Evolutionary conservation across 2,329 filamentous ascomycete genomes (phyloP).

Genomic region (Ophiostoma tasmaniense): DNA sequence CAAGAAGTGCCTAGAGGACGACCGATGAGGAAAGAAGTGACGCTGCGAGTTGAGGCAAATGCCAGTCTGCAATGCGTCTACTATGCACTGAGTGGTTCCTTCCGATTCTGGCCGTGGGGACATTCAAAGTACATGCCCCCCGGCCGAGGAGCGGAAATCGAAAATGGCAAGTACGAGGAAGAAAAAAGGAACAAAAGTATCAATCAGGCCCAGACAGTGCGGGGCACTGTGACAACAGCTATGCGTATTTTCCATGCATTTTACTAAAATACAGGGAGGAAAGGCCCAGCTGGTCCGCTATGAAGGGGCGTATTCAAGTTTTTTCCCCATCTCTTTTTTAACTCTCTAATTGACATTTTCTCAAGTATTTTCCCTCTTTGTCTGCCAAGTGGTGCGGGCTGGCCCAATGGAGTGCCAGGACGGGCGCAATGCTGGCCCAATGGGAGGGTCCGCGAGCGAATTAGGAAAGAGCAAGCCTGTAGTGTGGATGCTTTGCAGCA

Average conservation of each 20-base stretch:
- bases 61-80: neutral
- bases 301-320: neutral
- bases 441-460: neutral
- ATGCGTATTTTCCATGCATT: neutral
- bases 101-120: conserved; percentile 16
- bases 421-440: neutral
- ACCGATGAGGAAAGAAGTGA: conserved; percentile 6
- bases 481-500: neutral
- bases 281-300: neutral
- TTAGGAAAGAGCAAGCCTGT: neutral
- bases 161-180: neutral
- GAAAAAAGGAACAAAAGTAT: conserved; percentile 5
- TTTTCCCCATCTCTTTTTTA: neutral
- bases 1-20: no score
- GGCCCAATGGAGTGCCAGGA: neutral
- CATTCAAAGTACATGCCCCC: neutral
- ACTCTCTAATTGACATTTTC: neutral
- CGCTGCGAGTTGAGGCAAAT: neutral
- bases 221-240: conserved; percentile 9
- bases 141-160: neutral
- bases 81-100: conserved; percentile 5
- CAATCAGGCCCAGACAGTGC: conserved; percentile 8
- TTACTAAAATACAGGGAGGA: neutral
- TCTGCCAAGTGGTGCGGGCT: conserved; percentile 3
- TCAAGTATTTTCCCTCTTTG: neutral